Conservation (phyloP, 2,329 filamentous ascomycete species). For the Cordyceps fumosorosea region DNA sequence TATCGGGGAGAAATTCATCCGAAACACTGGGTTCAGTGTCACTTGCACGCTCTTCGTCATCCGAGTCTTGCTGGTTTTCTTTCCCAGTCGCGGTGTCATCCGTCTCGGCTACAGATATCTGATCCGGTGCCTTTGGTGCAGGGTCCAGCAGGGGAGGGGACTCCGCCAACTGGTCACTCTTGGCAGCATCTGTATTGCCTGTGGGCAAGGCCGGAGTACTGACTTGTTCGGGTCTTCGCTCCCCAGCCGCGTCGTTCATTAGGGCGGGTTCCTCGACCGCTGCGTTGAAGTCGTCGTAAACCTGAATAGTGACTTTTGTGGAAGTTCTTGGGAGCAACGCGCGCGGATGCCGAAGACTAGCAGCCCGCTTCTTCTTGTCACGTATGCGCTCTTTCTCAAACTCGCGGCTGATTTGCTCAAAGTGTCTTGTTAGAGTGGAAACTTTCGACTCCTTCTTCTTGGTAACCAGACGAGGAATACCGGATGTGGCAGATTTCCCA, state of each 20-base stretch:
- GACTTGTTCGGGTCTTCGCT: slow-evolving; percentile 22
- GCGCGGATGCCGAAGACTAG: slow-evolving; percentile 65
- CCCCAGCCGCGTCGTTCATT: slow-evolving; percentile 47
- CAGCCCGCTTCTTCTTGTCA: slow-evolving; percentile 74
- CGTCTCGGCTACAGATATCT: slow-evolving; percentile 21
- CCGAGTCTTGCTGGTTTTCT: slow-evolving; percentile 52
- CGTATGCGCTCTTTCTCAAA: slow-evolving; percentile 91
- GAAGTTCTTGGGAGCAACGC: slow-evolving; percentile 80
- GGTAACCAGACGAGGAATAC: slow-evolving; percentile 82
- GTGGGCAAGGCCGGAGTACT: slow-evolving; percentile 16
- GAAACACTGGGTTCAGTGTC: slow-evolving; percentile 65
- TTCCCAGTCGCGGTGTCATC: slow-evolving; percentile 24
- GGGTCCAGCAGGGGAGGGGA: slow-evolving; percentile 19
- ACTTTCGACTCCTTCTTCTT: slow-evolving; percentile 72
- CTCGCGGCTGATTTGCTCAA: slow-evolving; percentile 92
- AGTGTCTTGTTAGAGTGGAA: slow-evolving; percentile 87
- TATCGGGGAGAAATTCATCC: slow-evolving; percentile 61
- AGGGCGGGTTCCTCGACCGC: slow-evolving; percentile 76
- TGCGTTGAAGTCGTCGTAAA: slow-evolving; percentile 89
- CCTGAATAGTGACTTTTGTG: slow-evolving; percentile 92
- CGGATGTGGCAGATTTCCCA: slow-evolving; percentile 55
- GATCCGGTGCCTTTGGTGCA: slow-evolving; percentile 19
- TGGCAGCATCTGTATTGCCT: neutral
- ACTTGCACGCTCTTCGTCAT: slow-evolving; percentile 61
- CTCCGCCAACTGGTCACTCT: slow-evolving; percentile 18